Base-by-base conservation (phyloP, 768 basidiomycete genomes). In the Termitomyces sp. region DNA sequence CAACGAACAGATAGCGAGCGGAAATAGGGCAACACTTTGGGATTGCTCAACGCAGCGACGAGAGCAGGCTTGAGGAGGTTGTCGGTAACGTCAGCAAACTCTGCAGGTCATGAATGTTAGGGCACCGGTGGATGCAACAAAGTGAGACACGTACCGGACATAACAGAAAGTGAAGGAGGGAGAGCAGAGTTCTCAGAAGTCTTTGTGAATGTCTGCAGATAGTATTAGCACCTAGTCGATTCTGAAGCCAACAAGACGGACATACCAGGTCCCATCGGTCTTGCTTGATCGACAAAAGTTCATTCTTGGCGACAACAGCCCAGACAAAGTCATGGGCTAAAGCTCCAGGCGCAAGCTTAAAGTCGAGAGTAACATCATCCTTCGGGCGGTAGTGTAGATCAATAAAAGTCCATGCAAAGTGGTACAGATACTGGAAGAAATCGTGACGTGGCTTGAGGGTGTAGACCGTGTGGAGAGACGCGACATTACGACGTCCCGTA, bases 251-350 rank as follows among this genome's bases (percentile, higher is more conserved):
- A 44, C 49, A 49, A 32, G 1, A 43, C 27, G 27, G n/a, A 79
- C 88, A 67, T 57, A 96, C 94, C 70, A 95, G 72, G 69, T 96
- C 95, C 91, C 92, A 97, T 61, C 94, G 82, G 57, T 79, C 72
- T 55, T 85, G 78, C 71, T 85, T 87, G 66, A 93, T 82, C 36
- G 76, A 75, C 56, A 80, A 73, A 60, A 95, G 77, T 63, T 92
- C 89, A 57, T 88, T 83, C 76, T 95, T 97, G 34, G 83, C 79
- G 27, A 94, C 87, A 54, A 95, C 70, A 10, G 85, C 93, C 87
- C 88, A 97, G 4, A 96, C 90, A 68, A 85, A 93, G 65, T 83
- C 88, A 58, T 76, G 68, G 49, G 83, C 68, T 50, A 86, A 69
- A 36, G 74, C 71, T 54, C 72, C 76, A 60, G 80, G 64, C 36